Percentiles rank a stretch among this genome's conserved stretches.
Evolutionary conservation across 352 stramenopile genomes (phyloP).

Genomic region (Albugo candida): DNA sequence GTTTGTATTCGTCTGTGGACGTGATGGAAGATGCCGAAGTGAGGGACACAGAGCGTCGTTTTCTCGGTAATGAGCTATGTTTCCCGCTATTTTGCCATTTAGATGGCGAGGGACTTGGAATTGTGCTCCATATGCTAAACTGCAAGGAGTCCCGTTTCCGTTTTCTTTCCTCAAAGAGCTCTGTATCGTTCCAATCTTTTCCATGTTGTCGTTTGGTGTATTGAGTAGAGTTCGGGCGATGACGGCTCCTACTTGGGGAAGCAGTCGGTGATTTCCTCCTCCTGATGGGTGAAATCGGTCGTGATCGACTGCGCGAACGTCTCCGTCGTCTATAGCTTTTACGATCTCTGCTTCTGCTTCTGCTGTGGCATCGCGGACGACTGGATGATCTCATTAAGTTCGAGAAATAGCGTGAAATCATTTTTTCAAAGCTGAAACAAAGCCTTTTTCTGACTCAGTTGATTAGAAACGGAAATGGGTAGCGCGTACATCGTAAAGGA

Average conservation of each 20-base stretch:
- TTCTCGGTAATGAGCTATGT: background rate
- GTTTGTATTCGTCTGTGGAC: constrained; percentile 5
- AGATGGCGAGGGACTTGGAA: constrained; percentile 40
- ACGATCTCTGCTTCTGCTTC: too few relatives aligned
- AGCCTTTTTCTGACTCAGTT: too few relatives aligned
- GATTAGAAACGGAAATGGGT: too few relatives aligned
- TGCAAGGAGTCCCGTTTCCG: constrained; percentile 27
- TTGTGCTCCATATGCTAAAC: constrained; percentile 57
- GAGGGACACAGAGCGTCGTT: constrained; percentile 15
- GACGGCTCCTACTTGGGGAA: background rate
- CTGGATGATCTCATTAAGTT: too few relatives aligned
- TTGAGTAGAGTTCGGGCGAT: background rate
- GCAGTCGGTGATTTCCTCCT: background rate
- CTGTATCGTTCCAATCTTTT: constrained; percentile 1
- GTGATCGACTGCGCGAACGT: background rate
- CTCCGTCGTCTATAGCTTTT: background rate
- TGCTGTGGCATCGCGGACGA: too few relatives aligned
- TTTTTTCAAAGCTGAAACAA: too few relatives aligned
- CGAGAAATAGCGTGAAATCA: too few relatives aligned
- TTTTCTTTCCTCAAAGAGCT: constrained; percentile 60
- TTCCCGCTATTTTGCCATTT: constrained; percentile 16
- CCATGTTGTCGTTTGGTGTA: background rate
- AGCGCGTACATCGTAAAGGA: too few relatives aligned
- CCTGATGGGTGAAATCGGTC: background rate
- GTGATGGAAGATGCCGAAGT: constrained; percentile 14